These are phyloP conservation scores for Ploettnerulaceae sp. DNA, from an alignment of 2,329 filamentous ascomycete genomes.

Conservation along the genomic window DNA sequence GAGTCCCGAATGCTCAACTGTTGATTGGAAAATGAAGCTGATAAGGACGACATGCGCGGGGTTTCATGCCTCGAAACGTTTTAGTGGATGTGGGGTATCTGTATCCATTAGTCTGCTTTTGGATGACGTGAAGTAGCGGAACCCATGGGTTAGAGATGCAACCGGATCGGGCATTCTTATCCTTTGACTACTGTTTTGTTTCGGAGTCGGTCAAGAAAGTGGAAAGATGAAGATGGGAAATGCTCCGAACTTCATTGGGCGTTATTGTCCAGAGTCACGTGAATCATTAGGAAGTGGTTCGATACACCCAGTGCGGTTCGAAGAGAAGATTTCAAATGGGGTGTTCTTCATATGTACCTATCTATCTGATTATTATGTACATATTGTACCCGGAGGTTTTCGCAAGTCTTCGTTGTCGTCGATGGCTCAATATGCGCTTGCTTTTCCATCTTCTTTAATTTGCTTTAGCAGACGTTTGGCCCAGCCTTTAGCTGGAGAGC, in stretches of 20 bases:
- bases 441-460: not conserved
- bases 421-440: no score
- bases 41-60: conserved; percentile 16
- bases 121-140: not conserved
- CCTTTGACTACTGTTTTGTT: not conserved
- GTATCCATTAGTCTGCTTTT: not conserved
- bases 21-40: conserved; percentile 15
- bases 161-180: conserved; percentile 1
- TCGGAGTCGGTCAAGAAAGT: not conserved
- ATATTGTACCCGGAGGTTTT: no score
- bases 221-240: not conserved
- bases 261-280: not conserved
- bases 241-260: not conserved
- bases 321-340: not conserved
- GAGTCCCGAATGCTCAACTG: conserved; percentile 12
- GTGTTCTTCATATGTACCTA: not conserved
- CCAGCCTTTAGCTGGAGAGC: conserved; percentile 37
- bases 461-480: conserved; percentile 38
- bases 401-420: no score
- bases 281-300: not conserved
- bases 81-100: conserved; percentile 20
- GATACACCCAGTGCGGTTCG: no score
- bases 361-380: not conserved
- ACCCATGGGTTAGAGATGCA: not conserved
- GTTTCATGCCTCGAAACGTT: conserved; percentile 19